Percentiles rank a stretch among this genome's conserved stretches.
Conservation (phyloP, 78 protist genomes). For the Planoprotostelium fungivorum region DNA sequence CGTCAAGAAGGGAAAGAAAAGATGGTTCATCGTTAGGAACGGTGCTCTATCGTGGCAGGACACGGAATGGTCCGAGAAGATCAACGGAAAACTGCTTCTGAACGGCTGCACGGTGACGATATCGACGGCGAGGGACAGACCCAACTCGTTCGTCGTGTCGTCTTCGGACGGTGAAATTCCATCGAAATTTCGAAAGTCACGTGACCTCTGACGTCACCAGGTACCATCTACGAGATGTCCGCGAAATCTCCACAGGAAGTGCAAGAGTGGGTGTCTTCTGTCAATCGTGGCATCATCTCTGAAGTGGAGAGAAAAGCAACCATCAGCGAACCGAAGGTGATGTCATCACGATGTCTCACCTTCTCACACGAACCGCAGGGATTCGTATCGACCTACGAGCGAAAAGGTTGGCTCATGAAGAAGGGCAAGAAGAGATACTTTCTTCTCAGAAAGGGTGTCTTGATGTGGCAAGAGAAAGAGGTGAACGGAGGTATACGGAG, state of each 20-base stretch:
- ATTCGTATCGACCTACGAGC: background rate
- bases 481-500: too few species aligned
- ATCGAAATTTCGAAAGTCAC: background rate
- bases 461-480: background rate
- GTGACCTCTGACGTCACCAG: too few species aligned
- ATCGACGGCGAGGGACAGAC: background rate
- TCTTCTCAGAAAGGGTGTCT: background rate
- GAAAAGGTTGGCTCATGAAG: background rate
- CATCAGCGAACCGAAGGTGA: too few species aligned
- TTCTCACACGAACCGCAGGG: too few species aligned
- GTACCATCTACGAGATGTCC: background rate
- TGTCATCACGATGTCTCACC: too few species aligned
- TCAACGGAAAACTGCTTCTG: background rate
- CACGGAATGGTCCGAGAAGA: background rate
- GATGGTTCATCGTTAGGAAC: background rate
- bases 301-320: too few species aligned
- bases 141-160: too few species aligned
- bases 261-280: background rate
- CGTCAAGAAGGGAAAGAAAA: background rate
- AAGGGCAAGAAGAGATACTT: background rate
- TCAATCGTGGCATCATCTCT: background rate
- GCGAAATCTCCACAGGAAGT: background rate
- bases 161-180: too few species aligned
- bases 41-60: background rate
- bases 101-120: background rate